Evolutionary conservation across 768 basidiomycete species (phyloP), one percentile per base, ranked within the genome.

Genomic region (Dictyophora rubrovolvata): DNA sequence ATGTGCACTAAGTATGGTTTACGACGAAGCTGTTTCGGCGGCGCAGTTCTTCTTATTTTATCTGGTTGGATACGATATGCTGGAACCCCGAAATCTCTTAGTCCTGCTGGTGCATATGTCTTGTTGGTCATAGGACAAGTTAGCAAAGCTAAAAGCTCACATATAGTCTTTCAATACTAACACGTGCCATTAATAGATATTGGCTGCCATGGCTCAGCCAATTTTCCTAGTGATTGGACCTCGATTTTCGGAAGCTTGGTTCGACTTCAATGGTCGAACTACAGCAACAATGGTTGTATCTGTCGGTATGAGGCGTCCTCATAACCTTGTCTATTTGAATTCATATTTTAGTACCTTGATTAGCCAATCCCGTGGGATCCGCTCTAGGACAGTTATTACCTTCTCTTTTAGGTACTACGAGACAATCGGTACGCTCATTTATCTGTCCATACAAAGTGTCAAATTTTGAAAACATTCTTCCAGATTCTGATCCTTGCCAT

Each of bases 161-260:
- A 46, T 16, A n/a, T 9, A 1, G 56, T 23, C 54, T 1, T 22
- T 46, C 5, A 2, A 22, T 34, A n/a, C 22, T 56, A 35, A 52
- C 42, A 1, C 37, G 2, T 47, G 18, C 37, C 12, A 28, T 3
- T 20, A 14, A 28, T 59, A 89, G 87, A 63, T 84, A 16, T 76
- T 90, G 46, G 75, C 80, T 7, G 80, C 80, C 1, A 69, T 88
- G 50, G 74, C 86, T 1, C 86, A 89, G 65, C 83, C 89, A 2
- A 73, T 84, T 14, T 91, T 82, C 69, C 88, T 89, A 70, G 79
- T 92, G 22, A 71, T 91, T 9, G 86, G 86, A 5, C 87, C 90
- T 1, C 84, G 80, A 55, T 93, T 86, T 69, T 90, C 89, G 0
- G 87, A 93, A 67, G 80, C 72, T 34, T 93, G 90, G 90, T 93